phyloP scores from a whole-genome alignment of 2,329 filamentous ascomycete genomes.

The Apiospora pterosperma region DNA sequence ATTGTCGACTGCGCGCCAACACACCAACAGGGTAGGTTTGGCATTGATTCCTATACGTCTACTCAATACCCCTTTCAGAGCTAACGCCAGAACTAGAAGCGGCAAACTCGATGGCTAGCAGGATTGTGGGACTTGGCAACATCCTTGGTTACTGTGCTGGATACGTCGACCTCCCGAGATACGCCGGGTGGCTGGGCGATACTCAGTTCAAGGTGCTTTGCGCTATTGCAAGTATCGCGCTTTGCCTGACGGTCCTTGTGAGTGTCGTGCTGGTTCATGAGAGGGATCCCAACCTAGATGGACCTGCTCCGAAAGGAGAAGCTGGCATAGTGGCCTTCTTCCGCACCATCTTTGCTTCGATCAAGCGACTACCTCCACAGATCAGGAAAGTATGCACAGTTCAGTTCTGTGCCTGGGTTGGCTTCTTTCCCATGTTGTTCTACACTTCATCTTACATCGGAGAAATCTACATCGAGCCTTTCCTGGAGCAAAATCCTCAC shows the following conservation, averaged over 20 bases:
- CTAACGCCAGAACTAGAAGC: slow-evolving; percentile 49
- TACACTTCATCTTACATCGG: slow-evolving; percentile 94
- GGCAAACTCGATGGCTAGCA: slow-evolving; percentile 91
- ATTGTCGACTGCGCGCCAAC: slow-evolving; percentile 90
- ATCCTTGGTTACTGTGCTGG: slow-evolving; percentile 88
- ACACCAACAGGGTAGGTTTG: slow-evolving; percentile 69
- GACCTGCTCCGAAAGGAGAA: slow-evolving; percentile 54
- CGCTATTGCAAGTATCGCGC: slow-evolving; percentile 73
- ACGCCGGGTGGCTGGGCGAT: slow-evolving; percentile 76
- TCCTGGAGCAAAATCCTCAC: slow-evolving; percentile 71
- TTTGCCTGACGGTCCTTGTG: slow-evolving; percentile 66
- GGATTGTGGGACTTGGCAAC: slow-evolving; percentile 82
- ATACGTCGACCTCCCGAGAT: slow-evolving; percentile 72
- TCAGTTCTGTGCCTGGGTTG: slow-evolving; percentile 87
- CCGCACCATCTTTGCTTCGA: slow-evolving; percentile 69
- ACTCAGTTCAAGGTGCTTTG: slow-evolving; percentile 94
- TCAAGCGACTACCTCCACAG: slow-evolving; percentile 76
- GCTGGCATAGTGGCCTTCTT: slow-evolving; percentile 77
- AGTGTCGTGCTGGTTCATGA: slow-evolving; percentile 71
- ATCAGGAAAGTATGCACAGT: slow-evolving; percentile 78
- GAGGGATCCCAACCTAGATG: slow-evolving; percentile 74
- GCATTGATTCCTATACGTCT: slow-evolving; percentile 8
- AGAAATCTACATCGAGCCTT: slow-evolving; percentile 86
- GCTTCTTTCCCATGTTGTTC: slow-evolving; percentile 93
- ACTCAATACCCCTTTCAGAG: background rate